Conservation (phyloP, 2,329 filamentous ascomycete species). For the Colletotrichum australisinense region DNA sequence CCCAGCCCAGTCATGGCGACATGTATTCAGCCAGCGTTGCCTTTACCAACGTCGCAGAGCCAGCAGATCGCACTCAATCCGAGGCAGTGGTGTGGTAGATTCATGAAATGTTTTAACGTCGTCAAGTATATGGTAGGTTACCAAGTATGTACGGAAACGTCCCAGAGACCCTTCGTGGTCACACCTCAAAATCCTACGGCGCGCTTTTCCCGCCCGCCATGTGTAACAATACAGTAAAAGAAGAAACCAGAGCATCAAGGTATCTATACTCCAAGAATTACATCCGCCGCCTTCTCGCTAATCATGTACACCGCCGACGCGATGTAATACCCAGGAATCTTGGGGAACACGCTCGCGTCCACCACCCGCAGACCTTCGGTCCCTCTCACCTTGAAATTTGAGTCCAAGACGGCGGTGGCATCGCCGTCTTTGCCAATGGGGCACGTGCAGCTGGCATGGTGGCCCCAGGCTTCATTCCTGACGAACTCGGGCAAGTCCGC, state of each 20-base stretch:
- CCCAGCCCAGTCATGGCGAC: background rate
- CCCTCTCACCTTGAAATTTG: conserved; percentile 65
- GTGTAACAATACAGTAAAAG: background rate
- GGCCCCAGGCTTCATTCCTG: conserved; percentile 63
- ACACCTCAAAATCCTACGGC: background rate
- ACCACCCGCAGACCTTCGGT: conserved; percentile 67
- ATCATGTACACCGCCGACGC: conserved; percentile 63
- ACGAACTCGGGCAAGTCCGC: conserved; percentile 59
- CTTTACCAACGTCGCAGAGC: conserved; percentile 5
- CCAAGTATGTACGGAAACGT: background rate
- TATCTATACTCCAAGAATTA: conserved; percentile 24
- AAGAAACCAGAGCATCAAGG: background rate
- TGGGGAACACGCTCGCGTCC: conserved; percentile 68
- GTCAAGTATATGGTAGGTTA: background rate
- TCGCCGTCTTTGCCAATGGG: conserved; percentile 66
- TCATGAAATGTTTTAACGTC: background rate
- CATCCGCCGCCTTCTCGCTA: conserved; percentile 63
- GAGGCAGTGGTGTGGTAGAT: background rate
- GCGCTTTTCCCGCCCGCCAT: background rate
- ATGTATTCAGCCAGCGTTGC: background rate
- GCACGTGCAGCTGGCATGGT: conserved; percentile 67
- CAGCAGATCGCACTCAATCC: background rate
- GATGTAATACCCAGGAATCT: conserved; percentile 60
- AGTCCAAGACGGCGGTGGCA: conserved; percentile 64
- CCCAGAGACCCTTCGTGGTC: background rate